phyloP scores from a whole-genome alignment of 2,329 filamentous ascomycete species.

The Colletotrichum liaoningense region DNA sequence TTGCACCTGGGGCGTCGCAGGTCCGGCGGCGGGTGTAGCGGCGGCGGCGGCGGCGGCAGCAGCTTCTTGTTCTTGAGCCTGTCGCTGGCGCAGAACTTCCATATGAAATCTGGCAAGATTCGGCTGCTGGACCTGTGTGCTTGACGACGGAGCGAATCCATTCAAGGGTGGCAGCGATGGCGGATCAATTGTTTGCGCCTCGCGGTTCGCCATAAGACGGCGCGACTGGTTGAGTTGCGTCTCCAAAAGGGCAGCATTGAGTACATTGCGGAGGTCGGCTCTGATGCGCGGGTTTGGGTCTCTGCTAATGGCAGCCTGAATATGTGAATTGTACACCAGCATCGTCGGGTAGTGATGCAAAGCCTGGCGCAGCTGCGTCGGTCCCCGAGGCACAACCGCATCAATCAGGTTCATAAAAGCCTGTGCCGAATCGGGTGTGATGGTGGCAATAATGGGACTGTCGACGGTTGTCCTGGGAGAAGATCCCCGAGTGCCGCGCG shows the following conservation, averaged over 20 bases:
- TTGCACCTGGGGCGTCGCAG: conserved; percentile 8
- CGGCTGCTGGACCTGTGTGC: neutral
- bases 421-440: conserved; percentile 47
- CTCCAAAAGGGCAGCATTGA: conserved; percentile 58
- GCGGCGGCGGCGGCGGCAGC: neutral
- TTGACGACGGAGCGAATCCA: neutral
- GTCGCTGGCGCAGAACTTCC: neutral
- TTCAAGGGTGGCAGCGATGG: neutral
- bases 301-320: conserved; percentile 63
- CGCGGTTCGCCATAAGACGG: neutral
- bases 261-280: conserved; percentile 61
- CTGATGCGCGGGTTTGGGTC: conserved; percentile 60
- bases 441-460: conserved; percentile 43
- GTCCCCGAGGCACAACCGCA: conserved; percentile 61
- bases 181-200: neutral
- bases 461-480: conserved; percentile 42
- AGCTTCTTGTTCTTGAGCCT: neutral
- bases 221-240: conserved; percentile 57
- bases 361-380: conserved; percentile 56
- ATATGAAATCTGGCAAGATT: neutral
- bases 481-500: conserved; percentile 29
- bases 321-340: conserved; percentile 58
- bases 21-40: neutral
- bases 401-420: conserved; percentile 66
- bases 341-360: conserved; percentile 61